Conservation (phyloP, 768 basidiomycete species). For the Podaxis sp. region DNA sequence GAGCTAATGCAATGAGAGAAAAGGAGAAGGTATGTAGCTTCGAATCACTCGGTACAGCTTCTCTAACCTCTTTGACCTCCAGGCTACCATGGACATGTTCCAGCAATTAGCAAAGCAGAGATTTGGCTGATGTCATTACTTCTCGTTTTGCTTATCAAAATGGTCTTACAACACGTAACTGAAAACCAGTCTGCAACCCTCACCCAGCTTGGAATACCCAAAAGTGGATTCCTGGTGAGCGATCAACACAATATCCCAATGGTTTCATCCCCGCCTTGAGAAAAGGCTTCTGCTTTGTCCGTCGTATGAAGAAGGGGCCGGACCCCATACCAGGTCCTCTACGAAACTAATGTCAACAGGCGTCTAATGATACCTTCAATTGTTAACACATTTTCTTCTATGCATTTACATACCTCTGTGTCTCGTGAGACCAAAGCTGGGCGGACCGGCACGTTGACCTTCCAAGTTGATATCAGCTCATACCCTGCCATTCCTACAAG, state of each 20-base stretch:
- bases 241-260: slow-evolving; percentile 1
- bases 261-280: slow-evolving; percentile 4
- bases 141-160: background rate
- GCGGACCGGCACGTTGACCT: slow-evolving; percentile 12
- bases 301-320: slow-evolving; percentile 5
- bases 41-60: slow-evolving; percentile 3
- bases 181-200: background rate
- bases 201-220: background rate
- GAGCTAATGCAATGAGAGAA: slow-evolving; percentile 60
- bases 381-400: background rate
- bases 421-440: background rate
- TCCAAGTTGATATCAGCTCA: background rate
- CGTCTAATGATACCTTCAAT: background rate
- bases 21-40: slow-evolving; percentile 60
- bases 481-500: too few species aligned
- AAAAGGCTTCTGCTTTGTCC: background rate
- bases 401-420: background rate
- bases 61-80: slow-evolving; percentile 3
- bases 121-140: slow-evolving; percentile 55
- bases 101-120: slow-evolving; percentile 86
- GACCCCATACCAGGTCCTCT: slow-evolving; percentile 14
- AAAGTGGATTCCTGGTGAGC: background rate
- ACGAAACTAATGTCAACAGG: slow-evolving; percentile 12
- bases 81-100: slow-evolving; percentile 96
- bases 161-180: background rate